Base-by-base conservation (phyloP, 2,329 filamentous ascomycete species). In the Kalmusia sp. region DNA sequence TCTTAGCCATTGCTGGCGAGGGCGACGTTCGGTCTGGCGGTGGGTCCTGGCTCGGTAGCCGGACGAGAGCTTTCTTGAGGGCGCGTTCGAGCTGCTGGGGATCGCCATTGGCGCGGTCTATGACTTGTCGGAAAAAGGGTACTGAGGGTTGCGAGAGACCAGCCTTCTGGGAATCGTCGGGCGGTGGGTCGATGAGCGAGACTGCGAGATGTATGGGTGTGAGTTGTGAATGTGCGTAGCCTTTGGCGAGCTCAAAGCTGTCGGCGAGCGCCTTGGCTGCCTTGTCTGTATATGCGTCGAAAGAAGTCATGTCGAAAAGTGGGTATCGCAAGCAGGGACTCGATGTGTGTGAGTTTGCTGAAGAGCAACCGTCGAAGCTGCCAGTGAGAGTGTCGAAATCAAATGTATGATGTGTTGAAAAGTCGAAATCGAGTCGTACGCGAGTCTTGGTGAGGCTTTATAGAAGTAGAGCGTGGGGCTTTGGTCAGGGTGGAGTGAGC, bases 101-200 rank as follows among this genome's bases (percentile, higher is more conserved):
- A 73, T 99, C 95, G 69, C 95, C 95, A 77, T 96, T 91, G 43
- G 95, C 93, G 68, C 91, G 87, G 77, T 99, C 93, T 57, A 99
- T 83, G 52, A 97, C 93, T 77, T 99, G 95, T 62, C 91, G 87
- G 81, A 98, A 96, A 49, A 99, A 85, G n/a, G 93, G 91, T 62
- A 82, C 79, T 15, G 82, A 47, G 15, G 44, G 44, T 35, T 38
- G 79, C 21, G 85, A 77, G 25, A 82, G 79, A 30, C 86, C 82
- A 49, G 89, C 40, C 76, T 79, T 60, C 78, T 80, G 77, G 91
- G 91, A 75, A 91, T 93, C 64, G 74, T 92, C 90, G 55, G 86
- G 82, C 14, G 87, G 86, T 38, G 89, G 89, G 59, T 92, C 89
- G 68, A 93, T 84, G 54, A 95, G 84, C 43, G 90, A 87, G 49